Evolutionary conservation across 305 asterid genomes (phyloP).

Genomic region (Lippia alba): DNA sequence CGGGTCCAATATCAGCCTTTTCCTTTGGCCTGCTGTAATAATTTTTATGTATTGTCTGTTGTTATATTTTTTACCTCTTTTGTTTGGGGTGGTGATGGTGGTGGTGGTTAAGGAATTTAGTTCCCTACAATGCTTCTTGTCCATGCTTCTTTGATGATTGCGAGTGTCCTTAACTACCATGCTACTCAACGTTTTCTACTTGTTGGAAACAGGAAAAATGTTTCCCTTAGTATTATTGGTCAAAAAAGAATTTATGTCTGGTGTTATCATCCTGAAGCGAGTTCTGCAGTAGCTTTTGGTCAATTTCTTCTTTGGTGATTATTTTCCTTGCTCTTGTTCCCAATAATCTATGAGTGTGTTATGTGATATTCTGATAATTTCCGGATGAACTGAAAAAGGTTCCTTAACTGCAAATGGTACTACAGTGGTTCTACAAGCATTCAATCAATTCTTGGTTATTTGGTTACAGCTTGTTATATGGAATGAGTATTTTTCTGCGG

Average conservation of each 20-base stretch:
- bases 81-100: background rate
- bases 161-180: no score
- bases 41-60: background rate
- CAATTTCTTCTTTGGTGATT: background rate
- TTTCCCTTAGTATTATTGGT: no score
- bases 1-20: background rate
- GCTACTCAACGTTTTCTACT: background rate
- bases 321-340: background rate
- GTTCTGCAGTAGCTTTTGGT: background rate
- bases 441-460: background rate
- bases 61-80: background rate
- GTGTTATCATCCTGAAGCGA: no score
- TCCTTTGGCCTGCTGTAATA: background rate
- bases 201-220: no score
- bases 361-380: background rate
- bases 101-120: background rate
- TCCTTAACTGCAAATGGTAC: background rate
- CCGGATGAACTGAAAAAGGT: slow-evolving; percentile 10
- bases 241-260: no score
- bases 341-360: background rate
- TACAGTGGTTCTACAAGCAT: background rate
- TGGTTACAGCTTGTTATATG: no score
- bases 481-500: background rate
- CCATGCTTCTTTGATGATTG: background rate
- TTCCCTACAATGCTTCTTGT: background rate